A percentile compares a stretch with the other conserved stretches of the same genome.
phyloP scores from a whole-genome alignment of 805 yeast species.

The Lipomyces chichibuensis region DNA sequence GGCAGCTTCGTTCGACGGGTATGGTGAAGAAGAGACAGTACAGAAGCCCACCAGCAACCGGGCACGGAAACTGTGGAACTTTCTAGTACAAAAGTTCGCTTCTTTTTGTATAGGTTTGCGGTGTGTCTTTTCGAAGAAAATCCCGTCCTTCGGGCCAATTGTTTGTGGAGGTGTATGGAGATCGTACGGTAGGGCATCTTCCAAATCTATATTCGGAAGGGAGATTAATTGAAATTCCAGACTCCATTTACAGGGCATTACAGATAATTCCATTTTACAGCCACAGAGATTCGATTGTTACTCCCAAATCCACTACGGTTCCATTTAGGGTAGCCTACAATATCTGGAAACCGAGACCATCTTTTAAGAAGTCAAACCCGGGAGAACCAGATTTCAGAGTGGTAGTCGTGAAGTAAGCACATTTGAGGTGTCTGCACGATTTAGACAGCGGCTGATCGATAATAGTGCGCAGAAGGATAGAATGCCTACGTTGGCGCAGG shows the following conservation, averaged over 20 bases:
- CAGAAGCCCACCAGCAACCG: not conserved
- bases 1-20: constrained; percentile 29
- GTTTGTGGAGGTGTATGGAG: constrained; percentile 24
- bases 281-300: not conserved
- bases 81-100: constrained; percentile 2
- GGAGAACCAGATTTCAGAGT: constrained; percentile 74
- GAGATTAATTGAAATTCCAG: constrained; percentile 6
- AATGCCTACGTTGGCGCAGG: constrained; percentile 44
- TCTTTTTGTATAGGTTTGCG: not conserved
- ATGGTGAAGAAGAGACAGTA: constrained; percentile 4
- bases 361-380: constrained; percentile 70
- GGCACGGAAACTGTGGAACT: not conserved
- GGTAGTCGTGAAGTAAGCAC: constrained; percentile 52
- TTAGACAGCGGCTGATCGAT: not conserved
- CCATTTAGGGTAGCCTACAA: constrained; percentile 54
- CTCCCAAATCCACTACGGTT: constrained; percentile 13
- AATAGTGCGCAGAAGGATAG: constrained; percentile 40
- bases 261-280: constrained; percentile 38
- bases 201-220: not conserved
- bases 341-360: constrained; percentile 79
- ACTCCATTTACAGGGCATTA: constrained; percentile 36
- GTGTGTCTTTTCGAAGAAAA: constrained; percentile 1
- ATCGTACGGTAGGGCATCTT: constrained; percentile 24
- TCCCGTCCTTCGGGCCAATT: constrained; percentile 32
- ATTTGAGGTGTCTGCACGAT: constrained; percentile 21